Evolutionary conservation across 805 yeast species (phyloP).

Genomic region (Sugiyamaella smithiae): DNA sequence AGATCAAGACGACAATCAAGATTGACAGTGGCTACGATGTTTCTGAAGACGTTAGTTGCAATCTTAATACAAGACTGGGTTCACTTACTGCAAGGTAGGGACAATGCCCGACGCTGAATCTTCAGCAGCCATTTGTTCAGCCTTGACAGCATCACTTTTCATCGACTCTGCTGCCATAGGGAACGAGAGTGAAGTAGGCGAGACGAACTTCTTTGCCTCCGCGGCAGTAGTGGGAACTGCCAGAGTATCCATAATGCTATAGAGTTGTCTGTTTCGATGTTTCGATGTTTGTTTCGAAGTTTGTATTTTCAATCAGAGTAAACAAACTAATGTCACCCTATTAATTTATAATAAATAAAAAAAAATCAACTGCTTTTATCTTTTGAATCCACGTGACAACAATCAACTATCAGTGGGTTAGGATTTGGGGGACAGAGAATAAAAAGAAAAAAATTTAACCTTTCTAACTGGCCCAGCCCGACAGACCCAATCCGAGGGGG

Average conservation of each 20-base stretch:
- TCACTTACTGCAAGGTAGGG: conserved; percentile 62
- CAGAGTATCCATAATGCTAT: conserved; percentile 60
- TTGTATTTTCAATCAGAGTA: conserved; percentile 1
- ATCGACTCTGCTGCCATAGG: conserved; percentile 50
- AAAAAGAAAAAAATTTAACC: conserved; percentile 3
- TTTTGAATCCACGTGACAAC: not conserved
- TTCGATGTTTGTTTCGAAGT: conserved; percentile 9
- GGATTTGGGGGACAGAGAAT: not conserved
- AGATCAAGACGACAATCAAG: conserved; percentile 93
- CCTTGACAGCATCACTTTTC: conserved; percentile 23
- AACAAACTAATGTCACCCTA: conserved; percentile 31
- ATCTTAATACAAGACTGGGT: not conserved
- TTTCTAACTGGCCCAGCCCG: conserved; percentile 5
- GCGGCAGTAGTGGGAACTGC: conserved; percentile 77
- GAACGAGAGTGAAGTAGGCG: conserved; percentile 59
- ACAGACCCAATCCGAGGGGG: conserved; percentile 5
- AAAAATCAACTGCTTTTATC: not conserved
- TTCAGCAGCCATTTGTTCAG: conserved; percentile 43
- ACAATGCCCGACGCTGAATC: conserved; percentile 91
- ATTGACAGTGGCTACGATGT: conserved; percentile 97
- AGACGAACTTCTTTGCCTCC: conserved; percentile 69
- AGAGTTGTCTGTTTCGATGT: not conserved
- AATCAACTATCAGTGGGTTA: not conserved
- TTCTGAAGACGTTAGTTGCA: conserved; percentile 44
- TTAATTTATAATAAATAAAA: conserved; percentile 7